Percentiles rank a stretch among this genome's conserved stretches.
phyloP scores from a whole-genome alignment of 768 basidiomycete genomes.

The Leucogyrophana mollusca region DNA sequence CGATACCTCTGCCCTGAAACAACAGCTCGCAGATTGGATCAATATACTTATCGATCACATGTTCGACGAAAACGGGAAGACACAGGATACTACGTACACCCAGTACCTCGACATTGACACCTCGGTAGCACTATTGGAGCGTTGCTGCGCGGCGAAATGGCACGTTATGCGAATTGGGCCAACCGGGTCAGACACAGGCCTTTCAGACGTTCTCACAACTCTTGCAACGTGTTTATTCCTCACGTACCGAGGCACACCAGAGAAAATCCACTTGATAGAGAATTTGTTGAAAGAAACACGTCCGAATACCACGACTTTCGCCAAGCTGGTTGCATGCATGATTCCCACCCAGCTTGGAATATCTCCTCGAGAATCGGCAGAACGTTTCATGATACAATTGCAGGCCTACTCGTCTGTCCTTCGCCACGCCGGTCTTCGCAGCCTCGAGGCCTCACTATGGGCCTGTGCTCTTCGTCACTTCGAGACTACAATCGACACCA shows the following conservation, averaged over 20 bases:
- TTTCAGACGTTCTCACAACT: slow-evolving; percentile 22
- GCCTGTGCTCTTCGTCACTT: slow-evolving; percentile 47
- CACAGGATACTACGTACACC: neutral
- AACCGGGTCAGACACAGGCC: slow-evolving; percentile 9
- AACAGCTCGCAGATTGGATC: slow-evolving; percentile 24
- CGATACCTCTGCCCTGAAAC: slow-evolving; percentile 1
- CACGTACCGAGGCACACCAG: slow-evolving; percentile 8
- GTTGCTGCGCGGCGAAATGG: slow-evolving; percentile 17
- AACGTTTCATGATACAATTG: slow-evolving; percentile 23
- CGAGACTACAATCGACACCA: slow-evolving; percentile 31
- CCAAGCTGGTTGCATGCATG: slow-evolving; percentile 23
- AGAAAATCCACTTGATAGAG: slow-evolving; percentile 13
- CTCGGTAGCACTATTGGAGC: slow-evolving; percentile 23
- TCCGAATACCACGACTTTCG: slow-evolving; percentile 31
- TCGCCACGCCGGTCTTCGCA: slow-evolving; percentile 32
- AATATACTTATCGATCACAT: slow-evolving; percentile 17
- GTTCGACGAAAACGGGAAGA: too few species aligned
- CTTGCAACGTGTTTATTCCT: slow-evolving; percentile 20
- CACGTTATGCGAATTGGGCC: slow-evolving; percentile 13
- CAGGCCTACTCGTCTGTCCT: slow-evolving; percentile 29
- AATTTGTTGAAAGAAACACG: slow-evolving; percentile 22
- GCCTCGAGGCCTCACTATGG: slow-evolving; percentile 52
- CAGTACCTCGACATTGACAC: slow-evolving; percentile 7
- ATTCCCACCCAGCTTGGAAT: slow-evolving; percentile 11
- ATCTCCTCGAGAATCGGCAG: slow-evolving; percentile 11